A percentile compares a stretch with the other conserved stretches of the same genome.
Conservation (phyloP, 2,329 filamentous ascomycete genomes). For the Ascochyta clinopodiicola region DNA sequence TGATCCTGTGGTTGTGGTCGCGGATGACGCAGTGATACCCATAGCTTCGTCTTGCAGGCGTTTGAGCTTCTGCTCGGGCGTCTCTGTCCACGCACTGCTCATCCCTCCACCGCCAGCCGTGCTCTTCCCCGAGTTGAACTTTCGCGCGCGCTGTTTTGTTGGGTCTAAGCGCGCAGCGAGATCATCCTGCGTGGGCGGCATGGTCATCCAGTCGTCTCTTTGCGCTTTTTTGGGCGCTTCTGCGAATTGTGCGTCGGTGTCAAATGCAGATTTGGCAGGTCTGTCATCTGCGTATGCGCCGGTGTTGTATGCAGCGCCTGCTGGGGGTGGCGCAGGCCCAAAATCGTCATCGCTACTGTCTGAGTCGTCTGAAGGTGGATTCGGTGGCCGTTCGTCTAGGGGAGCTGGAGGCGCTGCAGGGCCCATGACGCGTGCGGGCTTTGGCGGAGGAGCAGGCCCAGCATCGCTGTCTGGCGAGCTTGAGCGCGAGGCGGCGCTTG, state of each 20-base stretch:
- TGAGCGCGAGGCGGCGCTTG: conserved; percentile 42
- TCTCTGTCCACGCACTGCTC: conserved; percentile 84
- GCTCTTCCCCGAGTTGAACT: conserved; percentile 76
- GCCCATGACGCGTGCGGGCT: conserved; percentile 54
- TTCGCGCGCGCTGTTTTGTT: conserved; percentile 79
- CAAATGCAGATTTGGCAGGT: conserved; percentile 38
- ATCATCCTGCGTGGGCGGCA: conserved; percentile 58
- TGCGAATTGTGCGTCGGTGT: conserved; percentile 38
- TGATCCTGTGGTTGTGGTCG: conserved; percentile 24
- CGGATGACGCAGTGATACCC: conserved; percentile 64
- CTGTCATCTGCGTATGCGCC: conserved; percentile 17
- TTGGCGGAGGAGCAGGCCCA: conserved; percentile 48
- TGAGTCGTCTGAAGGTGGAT: conserved; percentile 46
- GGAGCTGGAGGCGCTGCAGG: conserved; percentile 61
- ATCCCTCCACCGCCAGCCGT: conserved; percentile 59
- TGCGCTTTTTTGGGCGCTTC: conserved; percentile 57
- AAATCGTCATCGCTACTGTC: conserved; percentile 53
- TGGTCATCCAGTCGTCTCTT: conserved; percentile 73
- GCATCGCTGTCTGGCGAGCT: conserved; percentile 37
- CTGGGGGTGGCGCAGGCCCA: conserved; percentile 53
- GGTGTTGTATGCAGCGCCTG: conserved; percentile 22
- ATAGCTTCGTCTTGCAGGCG: conserved; percentile 82
- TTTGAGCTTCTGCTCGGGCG: conserved; percentile 83
- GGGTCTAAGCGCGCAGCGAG: conserved; percentile 73
- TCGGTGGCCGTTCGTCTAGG: conserved; percentile 54